These are phyloP conservation scores for Neospora caninum DNA, from an alignment of 169 alveolate species.

Conservation along the genomic window DNA sequence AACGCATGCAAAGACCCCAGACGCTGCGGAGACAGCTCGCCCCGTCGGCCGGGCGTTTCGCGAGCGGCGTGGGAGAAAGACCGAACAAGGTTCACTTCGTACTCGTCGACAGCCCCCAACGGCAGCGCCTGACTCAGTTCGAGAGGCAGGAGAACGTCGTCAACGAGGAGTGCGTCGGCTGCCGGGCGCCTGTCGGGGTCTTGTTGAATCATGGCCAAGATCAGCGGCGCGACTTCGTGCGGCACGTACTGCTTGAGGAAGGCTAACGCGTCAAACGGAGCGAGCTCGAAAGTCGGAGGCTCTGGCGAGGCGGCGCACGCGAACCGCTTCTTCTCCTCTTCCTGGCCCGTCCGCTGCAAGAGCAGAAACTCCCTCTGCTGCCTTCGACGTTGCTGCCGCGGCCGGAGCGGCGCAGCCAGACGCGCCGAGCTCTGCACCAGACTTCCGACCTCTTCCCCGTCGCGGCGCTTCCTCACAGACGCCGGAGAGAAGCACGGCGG, in stretches of 20 bases:
- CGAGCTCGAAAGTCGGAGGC: background rate
- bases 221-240: slow-evolving; percentile 14
- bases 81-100: background rate
- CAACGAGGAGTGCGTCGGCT: slow-evolving; percentile 20
- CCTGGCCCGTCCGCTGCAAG: background rate
- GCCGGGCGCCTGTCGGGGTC: slow-evolving; percentile 33
- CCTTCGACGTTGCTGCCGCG: slow-evolving; percentile 2
- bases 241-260: slow-evolving; percentile 29
- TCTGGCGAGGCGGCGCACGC: background rate
- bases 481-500: background rate
- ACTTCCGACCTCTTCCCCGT: background rate
- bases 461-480: background rate
- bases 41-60: background rate
- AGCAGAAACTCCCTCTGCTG: slow-evolving; percentile 32
- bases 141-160: slow-evolving; percentile 37
- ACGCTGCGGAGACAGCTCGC: background rate
- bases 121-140: slow-evolving; percentile 22
- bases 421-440: background rate
- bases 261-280: slow-evolving; percentile 37
- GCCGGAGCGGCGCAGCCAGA: background rate
- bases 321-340: background rate
- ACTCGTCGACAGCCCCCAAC: background rate
- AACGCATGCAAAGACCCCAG: background rate
- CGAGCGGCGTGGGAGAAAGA: background rate
- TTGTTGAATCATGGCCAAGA: slow-evolving; percentile 50